These are phyloP conservation scores for Melampsora occidentalis DNA, from an alignment of 1,284 basidiomycete species.

Conservation along the genomic window DNA sequence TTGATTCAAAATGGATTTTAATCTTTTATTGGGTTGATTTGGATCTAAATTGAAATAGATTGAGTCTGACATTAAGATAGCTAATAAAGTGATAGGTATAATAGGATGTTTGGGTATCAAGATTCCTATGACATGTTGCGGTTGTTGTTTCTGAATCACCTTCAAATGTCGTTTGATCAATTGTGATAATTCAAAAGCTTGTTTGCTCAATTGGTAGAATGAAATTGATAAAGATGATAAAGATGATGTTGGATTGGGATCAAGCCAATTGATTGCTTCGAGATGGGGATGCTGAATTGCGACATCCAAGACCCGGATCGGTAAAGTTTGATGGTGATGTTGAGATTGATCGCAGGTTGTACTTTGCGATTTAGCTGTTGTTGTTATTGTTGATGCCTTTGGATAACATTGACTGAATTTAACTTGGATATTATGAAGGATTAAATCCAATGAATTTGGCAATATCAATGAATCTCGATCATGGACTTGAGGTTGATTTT, in stretches of 20 bases:
- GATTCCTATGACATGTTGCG: conserved; percentile 45
- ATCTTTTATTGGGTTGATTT: conserved; percentile 45
- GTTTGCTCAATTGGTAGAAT: conserved; percentile 13
- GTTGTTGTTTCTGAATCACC: not conserved
- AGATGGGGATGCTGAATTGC: not conserved
- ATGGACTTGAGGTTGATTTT: too few relatives aligned
- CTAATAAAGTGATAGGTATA: conserved; percentile 47
- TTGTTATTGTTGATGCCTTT: too few relatives aligned
- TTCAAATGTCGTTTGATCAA: not conserved
- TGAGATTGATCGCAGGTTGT: too few relatives aligned
- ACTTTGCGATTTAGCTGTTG: too few relatives aligned
- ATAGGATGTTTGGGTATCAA: conserved; percentile 47
- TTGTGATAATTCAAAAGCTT: conserved; percentile 25
- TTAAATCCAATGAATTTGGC: too few relatives aligned
- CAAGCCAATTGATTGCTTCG: conserved; percentile 22
- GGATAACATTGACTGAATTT: too few relatives aligned
- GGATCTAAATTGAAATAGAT: conserved; percentile 49
- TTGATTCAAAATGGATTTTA: conserved; percentile 45
- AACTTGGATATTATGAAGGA: too few relatives aligned
- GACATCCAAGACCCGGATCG: not conserved
- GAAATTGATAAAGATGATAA: conserved; percentile 4
- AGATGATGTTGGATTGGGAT: not conserved
- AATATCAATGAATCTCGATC: too few relatives aligned
- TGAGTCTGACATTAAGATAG: conserved; percentile 45
- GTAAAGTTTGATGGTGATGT: not conserved